Percentiles rank a stretch among this genome's conserved stretches.
Conservation (phyloP, 106 monocot genomes). For the Apostasia ramifera region DNA sequence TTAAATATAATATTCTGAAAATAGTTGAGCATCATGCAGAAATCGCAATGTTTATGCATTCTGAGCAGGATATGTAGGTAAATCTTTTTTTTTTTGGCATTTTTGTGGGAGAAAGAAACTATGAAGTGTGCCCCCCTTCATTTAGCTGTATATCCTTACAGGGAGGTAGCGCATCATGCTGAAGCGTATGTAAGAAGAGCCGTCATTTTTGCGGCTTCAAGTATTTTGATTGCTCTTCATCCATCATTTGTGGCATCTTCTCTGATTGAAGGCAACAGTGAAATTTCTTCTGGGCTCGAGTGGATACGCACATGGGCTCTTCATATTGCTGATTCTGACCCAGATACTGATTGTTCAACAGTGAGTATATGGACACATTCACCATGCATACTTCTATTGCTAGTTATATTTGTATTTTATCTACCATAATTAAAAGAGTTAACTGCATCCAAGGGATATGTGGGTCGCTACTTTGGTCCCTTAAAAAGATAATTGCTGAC, state of each 20-base stretch:
- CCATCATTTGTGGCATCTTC: conserved; percentile 88
- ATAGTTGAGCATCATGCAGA: no score
- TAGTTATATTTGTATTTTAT: background rate
- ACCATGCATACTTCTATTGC: background rate
- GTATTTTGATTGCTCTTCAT: conserved; percentile 66
- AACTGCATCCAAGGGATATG: no score
- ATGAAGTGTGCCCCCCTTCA: background rate
- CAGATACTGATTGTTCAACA: conserved; percentile 78
- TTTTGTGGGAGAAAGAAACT: background rate
- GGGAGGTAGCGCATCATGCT: conserved; percentile 71
- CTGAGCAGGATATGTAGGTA: no score
- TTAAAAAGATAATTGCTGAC: no score
- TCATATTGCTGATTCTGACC: conserved; percentile 69
- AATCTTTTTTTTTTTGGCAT: background rate
- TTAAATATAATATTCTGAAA: no score
- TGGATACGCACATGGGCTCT: conserved; percentile 90
- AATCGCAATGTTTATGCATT: no score
- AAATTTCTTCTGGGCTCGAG: conserved; percentile 69
- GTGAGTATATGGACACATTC: conserved; percentile 33
- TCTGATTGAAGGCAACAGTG: conserved; percentile 77
- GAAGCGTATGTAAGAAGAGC: conserved; percentile 97
- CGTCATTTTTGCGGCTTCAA: conserved; percentile 81
- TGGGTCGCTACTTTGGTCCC: no score
- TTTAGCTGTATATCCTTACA: conserved; percentile 11
- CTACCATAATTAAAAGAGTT: background rate